A percentile compares a stretch with the other conserved stretches of the same genome.
Conservation (phyloP, 169 alveolate genomes). For the Plasmodium yoelii region DNA sequence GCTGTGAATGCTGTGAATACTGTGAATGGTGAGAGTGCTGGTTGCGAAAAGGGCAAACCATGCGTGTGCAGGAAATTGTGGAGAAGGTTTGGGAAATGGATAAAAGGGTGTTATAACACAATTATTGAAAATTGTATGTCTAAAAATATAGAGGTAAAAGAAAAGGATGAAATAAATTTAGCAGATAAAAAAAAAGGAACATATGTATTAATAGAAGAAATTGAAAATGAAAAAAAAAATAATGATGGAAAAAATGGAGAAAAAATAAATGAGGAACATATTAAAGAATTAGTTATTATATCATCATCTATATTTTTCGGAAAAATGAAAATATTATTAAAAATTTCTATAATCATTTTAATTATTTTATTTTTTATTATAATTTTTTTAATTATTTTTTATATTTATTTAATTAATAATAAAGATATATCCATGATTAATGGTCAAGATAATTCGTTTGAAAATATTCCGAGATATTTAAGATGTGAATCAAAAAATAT, state of each 20-base stretch:
- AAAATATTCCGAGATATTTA: constrained; percentile 27
- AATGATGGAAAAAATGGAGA: neutral
- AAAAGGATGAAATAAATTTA: no score
- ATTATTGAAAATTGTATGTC: no score
- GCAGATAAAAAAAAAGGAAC: neutral
- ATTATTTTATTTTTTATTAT: constrained; percentile 10
- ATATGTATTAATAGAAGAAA: neutral
- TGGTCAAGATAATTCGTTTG: neutral
- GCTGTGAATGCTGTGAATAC: no score
- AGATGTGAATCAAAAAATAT: constrained; percentile 16
- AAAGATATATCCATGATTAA: constrained; percentile 27
- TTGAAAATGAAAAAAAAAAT: neutral
- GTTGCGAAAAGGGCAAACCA: neutral
- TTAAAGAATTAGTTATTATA: constrained; percentile 39
- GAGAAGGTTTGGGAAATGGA: no score
- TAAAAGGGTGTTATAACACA: no score
- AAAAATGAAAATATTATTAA: constrained; percentile 2
- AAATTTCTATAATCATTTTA: constrained; percentile 3
- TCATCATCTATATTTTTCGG: constrained; percentile 57
- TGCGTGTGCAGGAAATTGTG: neutral
- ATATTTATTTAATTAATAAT: constrained; percentile 14
- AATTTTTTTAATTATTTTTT: neutral
- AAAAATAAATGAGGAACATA: neutral
- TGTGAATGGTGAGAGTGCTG: no score
- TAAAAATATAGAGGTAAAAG: no score